Evolutionary conservation across 202 grass and related monocot genomes (phyloP), one percentile per base, ranked within the genome.

Genomic region (Eragrostis tef): DNA sequence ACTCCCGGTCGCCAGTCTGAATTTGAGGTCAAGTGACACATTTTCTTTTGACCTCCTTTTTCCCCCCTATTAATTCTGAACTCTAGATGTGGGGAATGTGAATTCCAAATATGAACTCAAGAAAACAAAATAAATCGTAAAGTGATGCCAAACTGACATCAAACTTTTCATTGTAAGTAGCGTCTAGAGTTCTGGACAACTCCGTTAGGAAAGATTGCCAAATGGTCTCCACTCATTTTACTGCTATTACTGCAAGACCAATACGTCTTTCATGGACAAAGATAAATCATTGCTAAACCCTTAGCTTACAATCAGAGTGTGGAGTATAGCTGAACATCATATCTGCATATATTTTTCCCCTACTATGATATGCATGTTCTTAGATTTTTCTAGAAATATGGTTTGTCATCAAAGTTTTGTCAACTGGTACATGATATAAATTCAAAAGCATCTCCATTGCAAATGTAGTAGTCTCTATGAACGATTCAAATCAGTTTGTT

Each of bases 1-100:
- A 82, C 90, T 57, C 96, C 96, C 71, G 85, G 93, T 39, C 96
- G 96, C 48, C 73, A 99, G 76, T 99, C 90, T 67, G 93, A 99
- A 81, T 90, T 92, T 57, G 93, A 96, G 88, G 64, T 92, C 79
- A 96, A 87, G 42, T 74, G 56, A 48, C 54, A 53, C 16, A 31
- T 77, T 59, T 57, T 8, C 67, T 43, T 9, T 31, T 11, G 63
- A 16, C 7, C 58, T 31, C 62, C 68, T 41, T 15, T 70, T 49
- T 72, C 36, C n/a, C n/a, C n/a, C 17, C 17, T 74, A 19, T 21
- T 0, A 22, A 11, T 17, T 77, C 26, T 64, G 34, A 70, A 71
- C 56, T 70, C 11, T 12, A 61, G 42, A 31, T 82, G 34, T 20
- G 13, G 24, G 42, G 57, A 52, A 45, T 76, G 5, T 50, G 10